Evolutionary conservation across 768 basidiomycete species (phyloP).

Genomic region (Hygrophorus pudorinus): DNA sequence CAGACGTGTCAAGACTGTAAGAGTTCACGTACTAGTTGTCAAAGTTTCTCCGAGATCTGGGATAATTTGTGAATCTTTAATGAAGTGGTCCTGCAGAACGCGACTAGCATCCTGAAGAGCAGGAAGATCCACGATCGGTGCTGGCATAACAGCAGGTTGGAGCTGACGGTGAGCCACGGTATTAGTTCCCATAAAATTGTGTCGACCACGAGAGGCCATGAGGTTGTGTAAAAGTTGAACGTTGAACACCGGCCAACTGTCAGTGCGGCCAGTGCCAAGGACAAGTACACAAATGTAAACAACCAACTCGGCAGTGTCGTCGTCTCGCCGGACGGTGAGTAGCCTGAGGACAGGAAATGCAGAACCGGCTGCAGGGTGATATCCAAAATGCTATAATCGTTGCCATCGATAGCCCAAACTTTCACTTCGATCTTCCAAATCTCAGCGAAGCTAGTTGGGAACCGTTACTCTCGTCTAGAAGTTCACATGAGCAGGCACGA

Average conservation of each 20-base stretch:
- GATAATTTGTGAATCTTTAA: constrained; percentile 64
- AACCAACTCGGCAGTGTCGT: no score
- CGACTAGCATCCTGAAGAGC: constrained; percentile 58
- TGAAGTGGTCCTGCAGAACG: constrained; percentile 56
- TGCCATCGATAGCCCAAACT: constrained; percentile 12
- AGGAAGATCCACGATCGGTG: constrained; percentile 39
- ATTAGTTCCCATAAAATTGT: background rate
- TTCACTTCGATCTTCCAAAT: constrained; percentile 22
- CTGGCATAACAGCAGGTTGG: background rate
- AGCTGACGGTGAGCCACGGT: background rate
- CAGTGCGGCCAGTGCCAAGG: no score
- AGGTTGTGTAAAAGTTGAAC: background rate
- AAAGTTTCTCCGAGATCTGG: constrained; percentile 69
- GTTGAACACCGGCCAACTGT: background rate
- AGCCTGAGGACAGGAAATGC: background rate
- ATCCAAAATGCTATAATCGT: constrained; percentile 13
- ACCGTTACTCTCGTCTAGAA: constrained; percentile 11
- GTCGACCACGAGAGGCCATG: constrained; percentile 2
- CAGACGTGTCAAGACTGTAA: background rate
- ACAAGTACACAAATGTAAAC: no score
- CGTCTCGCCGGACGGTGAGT: no score
- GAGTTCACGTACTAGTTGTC: constrained; percentile 38
- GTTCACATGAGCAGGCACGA: constrained; percentile 24
- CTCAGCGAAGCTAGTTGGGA: constrained; percentile 22
- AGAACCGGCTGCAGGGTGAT: background rate